Conservation (phyloP, 306 rosid genomes). For the Cotoneaster glaucophyllus region DNA sequence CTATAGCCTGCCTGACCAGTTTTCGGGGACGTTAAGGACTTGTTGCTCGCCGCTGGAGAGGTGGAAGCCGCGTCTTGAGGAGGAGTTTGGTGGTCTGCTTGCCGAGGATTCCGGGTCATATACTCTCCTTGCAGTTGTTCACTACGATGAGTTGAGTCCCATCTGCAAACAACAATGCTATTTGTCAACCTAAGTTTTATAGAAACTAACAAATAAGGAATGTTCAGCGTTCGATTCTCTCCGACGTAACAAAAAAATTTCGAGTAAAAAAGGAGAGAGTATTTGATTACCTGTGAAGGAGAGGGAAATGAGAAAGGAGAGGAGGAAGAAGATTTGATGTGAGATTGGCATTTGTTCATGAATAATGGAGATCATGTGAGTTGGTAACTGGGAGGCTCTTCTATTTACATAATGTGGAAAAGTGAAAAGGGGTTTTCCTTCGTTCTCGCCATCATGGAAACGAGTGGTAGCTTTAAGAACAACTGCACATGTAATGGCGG, state of each 20-base stretch:
- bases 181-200: not conserved
- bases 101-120: constrained; percentile 74
- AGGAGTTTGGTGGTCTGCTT: constrained; percentile 42
- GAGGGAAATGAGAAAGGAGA: constrained; percentile 29
- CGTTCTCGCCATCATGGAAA: constrained; percentile 25
- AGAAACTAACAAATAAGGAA: not conserved
- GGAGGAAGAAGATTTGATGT: constrained; percentile 13
- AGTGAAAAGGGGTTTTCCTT: constrained; percentile 8
- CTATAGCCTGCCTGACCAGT: constrained; percentile 79
- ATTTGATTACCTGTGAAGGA: constrained; percentile 25
- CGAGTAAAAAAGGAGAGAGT: not conserved
- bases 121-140: constrained; percentile 62
- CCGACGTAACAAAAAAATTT: not conserved
- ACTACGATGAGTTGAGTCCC: constrained; percentile 50
- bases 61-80: constrained; percentile 47
- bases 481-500: constrained; percentile 2
- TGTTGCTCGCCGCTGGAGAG: constrained; percentile 48
- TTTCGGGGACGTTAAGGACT: constrained; percentile 31
- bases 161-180: constrained; percentile 18
- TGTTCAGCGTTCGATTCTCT: not conserved
- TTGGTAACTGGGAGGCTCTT: not conserved
- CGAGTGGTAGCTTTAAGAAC: not conserved
- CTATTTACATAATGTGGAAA: not conserved
- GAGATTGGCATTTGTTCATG: constrained; percentile 32
- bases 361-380: not conserved